Base-by-base conservation (phyloP, 257 asterid genomes). In the Knoxia roxburghii region DNA sequence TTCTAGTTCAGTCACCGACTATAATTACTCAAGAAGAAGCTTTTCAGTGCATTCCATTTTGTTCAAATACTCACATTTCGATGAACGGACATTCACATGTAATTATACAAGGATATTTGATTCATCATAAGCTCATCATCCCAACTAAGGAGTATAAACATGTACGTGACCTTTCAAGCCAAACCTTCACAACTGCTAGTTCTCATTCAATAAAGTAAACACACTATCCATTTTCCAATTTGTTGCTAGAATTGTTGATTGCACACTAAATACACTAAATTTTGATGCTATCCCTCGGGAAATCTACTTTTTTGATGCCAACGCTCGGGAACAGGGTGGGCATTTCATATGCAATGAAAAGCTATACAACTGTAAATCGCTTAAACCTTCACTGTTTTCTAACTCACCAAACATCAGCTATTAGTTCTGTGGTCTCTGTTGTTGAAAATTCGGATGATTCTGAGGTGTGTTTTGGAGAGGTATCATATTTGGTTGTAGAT, bases 401-500 rank as follows among this genome's bases (percentile, higher is more conserved):
- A 29, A 59, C 51, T 11, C 15, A 1, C n/a, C 35, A 20, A 45
- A 17, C 26, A 56, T 82, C 82, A 80, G 4, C 76, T 92, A 85
- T 69, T 89, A 95, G 83, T 86, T 90, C 74, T 86, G 98, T 17
- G 91, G 87, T 74, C 98, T 79, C 78, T 90, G 97, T 76, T 84
- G 98, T 76, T 91, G 98, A 75, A 85, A 89, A 83, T 82, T 87
- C 58, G 91, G 84, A 68, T 85, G 97, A 57, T 77, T 91, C 81
- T 87, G 96, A 21, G 75, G 72, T 2, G 83, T 64, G 77, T 84
- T 90, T 74, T 88, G 98, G 80, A 86, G 83, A 50, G 80, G 77
- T 53, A 80, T 72, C 83, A 84, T 79, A 20, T 79, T 83, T 45
- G 78, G 76, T 70, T 89, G 98, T 51, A 87, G 73, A 81, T 82